Conservation (phyloP, 2,329 filamentous ascomycete species). For the Teratosphaeria epicoccoides region DNA sequence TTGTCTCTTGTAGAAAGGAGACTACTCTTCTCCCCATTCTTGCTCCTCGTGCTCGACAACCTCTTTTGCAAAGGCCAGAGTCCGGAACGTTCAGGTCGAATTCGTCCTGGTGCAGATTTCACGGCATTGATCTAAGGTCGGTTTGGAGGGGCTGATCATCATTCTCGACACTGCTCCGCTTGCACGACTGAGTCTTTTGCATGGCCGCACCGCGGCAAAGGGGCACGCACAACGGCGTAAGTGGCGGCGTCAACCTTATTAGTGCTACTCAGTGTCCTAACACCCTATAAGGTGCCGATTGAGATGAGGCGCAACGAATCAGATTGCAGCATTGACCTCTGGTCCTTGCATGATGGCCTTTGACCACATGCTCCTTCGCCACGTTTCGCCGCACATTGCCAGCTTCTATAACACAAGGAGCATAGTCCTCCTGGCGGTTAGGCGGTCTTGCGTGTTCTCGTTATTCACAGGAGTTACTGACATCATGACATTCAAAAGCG, state of each 20-base stretch:
- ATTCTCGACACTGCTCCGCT: too few species aligned
- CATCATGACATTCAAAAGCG: background rate
- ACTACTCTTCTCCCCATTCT: background rate
- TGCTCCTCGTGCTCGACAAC: too few species aligned
- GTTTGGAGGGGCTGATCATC: too few species aligned
- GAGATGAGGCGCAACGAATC: background rate
- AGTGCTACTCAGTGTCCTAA: background rate
- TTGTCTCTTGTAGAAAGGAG: background rate
- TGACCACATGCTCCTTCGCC: background rate
- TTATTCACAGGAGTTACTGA: too few species aligned
- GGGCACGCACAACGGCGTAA: background rate
- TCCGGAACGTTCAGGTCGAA: too few species aligned
- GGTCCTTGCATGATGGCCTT: background rate
- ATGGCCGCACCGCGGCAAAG: too few species aligned
- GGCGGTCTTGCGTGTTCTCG: too few species aligned
- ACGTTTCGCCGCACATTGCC: background rate
- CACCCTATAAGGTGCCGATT: too few species aligned
- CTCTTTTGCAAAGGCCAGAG: too few species aligned
- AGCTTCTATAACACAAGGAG: constrained; percentile 32
- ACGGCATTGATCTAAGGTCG: background rate
- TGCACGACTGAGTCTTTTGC: too few species aligned
- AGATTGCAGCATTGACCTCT: background rate
- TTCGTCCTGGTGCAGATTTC: background rate
- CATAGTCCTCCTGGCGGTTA: constrained; percentile 92
- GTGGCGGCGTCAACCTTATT: background rate